Evolutionary conservation across 225 moss, liverwort and hornwort genomes (phyloP), one percentile per base, ranked within the genome.

Genomic region (Asterella californica): DNA sequence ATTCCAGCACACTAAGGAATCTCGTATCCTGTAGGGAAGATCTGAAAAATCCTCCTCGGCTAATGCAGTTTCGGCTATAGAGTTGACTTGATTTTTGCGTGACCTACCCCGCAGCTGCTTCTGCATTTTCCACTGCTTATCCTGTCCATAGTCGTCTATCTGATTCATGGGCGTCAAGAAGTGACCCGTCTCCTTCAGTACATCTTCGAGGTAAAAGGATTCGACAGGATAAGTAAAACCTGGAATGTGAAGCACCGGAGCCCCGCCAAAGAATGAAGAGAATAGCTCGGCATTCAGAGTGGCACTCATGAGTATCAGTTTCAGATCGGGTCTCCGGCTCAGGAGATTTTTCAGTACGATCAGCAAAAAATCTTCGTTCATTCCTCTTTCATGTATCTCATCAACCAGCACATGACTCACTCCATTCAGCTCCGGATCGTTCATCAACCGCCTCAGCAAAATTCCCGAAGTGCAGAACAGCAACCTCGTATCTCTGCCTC

Each of bases 381-480:
- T 99, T 67, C 99, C 99, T 60, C 99, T 91, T 83, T 99, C 99
- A 72, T 99, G 99, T 61, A 99, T 99, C 76, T 99, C 99, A 82
- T 99, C 99, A 11, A 99, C 99, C 69, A 99, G 50, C 27, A 99
- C 99, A 84, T 99, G 95, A 72, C 88, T 99, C 53, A 99, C 93
- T 76, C 95, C 95, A 73, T 91, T 90, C 85, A 99, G 82, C 61
- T 95, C 93, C 5, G 93, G 82, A 74, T 99, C 99, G 30, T 87
- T 93, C 93, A 95, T 99, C 81, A 99, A 82, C 78, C 84, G 90
- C 78, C 99, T 88, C 33, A 99, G 81, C 78, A 99, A 77, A 72
- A 99, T 95, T 78, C 99, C 99, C 36, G 99, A 93, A 5, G 99
- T 99, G 80, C 99, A 99, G 81, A 95, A 99, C 36, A 99, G 83